Evolutionary conservation across 2,329 filamentous ascomycete species (phyloP), one percentile per base, ranked within the genome.

Genomic region (Apiospora phragmitis): DNA sequence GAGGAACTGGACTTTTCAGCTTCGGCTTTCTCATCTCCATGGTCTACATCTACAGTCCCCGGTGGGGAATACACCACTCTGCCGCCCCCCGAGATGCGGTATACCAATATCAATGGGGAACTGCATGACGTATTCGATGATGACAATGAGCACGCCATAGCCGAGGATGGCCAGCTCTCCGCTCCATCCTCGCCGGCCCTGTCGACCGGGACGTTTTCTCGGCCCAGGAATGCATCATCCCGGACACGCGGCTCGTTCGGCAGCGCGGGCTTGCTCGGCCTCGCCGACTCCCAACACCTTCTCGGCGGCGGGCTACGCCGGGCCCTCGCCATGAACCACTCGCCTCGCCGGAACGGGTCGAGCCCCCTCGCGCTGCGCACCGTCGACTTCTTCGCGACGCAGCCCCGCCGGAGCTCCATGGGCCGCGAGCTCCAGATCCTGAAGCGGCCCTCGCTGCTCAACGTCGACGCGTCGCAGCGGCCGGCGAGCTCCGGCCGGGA

Each of bases 201-300:
- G 43, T 51, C 68, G 18, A 18, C 43, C 16, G 65, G 68, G 24
- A 42, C 41, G 18, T 38, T 38, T 8, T 8, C 45, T 12, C 65
- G 41, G 18, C 65, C 32, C 55, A 5, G 9, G 16, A 49, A n/a
- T 59, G 35, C 65, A 43, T 68, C 68, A 59, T 69, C 68, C 65
- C 65, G 65, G 4, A 32, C 69, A 21, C 71, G 71, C 9, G 45
- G 62, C 35, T 79, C 77, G 0, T 77, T 80, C 29, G 76, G 79
- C 70, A 79, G 77, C 71, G 77, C 78, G 1, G 78, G 76, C 26
- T 72, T 79, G 29, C 74, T 80, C 11, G 77, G 79, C 67, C 76
- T 80, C 70, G 73, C 75, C 65, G 75, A 76, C 70, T 62, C 55
- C 4, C 74, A 75, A 41, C 73, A 76, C 65, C 73, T 76, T 51